phyloP scores from a whole-genome alignment of 306 rosid species.

The Vicia faba region DNA sequence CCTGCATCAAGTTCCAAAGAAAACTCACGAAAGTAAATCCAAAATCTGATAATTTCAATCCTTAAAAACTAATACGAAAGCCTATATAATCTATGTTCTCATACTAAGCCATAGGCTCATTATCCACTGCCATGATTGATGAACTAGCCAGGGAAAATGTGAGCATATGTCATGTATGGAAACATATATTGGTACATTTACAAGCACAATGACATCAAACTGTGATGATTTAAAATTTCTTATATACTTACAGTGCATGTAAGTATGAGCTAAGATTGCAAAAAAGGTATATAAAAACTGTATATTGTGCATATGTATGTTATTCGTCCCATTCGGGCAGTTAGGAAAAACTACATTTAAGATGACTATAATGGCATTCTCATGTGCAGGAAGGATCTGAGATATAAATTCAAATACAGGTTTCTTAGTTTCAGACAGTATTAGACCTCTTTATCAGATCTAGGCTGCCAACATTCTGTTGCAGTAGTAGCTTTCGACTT shows the following conservation, averaged over 20 bases:
- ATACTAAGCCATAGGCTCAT: conserved; percentile 20
- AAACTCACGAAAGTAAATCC: conserved; percentile 22
- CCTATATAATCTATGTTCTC: conserved; percentile 18
- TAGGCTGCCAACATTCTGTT: conserved; percentile 50
- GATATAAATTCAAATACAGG: conserved; percentile 19
- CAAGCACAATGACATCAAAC: conserved; percentile 14
- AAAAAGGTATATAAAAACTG: conserved; percentile 27
- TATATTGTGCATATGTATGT: conserved; percentile 10
- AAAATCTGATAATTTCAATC: conserved; percentile 33
- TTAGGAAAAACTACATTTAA: conserved; percentile 24
- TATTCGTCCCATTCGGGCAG: conserved; percentile 22
- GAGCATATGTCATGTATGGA: conserved; percentile 22
- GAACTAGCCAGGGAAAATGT: conserved; percentile 25
- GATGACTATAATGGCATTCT: conserved; percentile 14
- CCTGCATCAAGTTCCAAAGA: conserved; percentile 54
- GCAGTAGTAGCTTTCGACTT: conserved; percentile 53
- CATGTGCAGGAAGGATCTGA: conserved; percentile 31
- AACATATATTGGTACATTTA: conserved; percentile 12
- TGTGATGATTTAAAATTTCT: conserved; percentile 10
- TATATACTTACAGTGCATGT: conserved; percentile 8
- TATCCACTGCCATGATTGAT: conserved; percentile 26
- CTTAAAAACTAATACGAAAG: conserved; percentile 34
- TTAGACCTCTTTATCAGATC: conserved; percentile 65
- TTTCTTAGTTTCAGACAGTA: conserved; percentile 30
- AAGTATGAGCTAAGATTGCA: conserved; percentile 34